Conservation (phyloP, 495 filamentous ascomycete species). For the Acidiella bohemica region DNA sequence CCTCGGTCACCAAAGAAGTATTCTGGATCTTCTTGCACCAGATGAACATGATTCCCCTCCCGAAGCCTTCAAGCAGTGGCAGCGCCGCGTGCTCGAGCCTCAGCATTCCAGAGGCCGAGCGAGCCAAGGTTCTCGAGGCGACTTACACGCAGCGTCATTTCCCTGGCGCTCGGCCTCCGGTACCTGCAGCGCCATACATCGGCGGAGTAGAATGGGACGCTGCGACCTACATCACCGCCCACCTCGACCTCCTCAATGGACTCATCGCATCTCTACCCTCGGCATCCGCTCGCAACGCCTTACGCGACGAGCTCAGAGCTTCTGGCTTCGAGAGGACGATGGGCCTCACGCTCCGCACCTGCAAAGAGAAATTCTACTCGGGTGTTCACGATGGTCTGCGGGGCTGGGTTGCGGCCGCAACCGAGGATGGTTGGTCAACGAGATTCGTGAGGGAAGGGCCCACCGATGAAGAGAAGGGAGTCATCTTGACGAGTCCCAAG, state of each 20-base stretch:
- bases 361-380: constrained; percentile 95
- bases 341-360: constrained; percentile 69
- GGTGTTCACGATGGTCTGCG: constrained; percentile 76
- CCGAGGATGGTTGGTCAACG: constrained; percentile 77
- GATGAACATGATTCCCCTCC: constrained; percentile 67
- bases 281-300: constrained; percentile 54
- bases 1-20: constrained; percentile 89
- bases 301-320: constrained; percentile 62
- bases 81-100: background rate
- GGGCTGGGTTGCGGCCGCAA: constrained; percentile 79
- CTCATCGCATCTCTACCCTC: constrained; percentile 74
- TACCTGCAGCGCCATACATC: constrained; percentile 90
- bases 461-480: constrained; percentile 25
- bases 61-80: constrained; percentile 5
- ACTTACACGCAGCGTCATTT: constrained; percentile 62
- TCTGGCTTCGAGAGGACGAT: constrained; percentile 88
- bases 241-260: constrained; percentile 86
- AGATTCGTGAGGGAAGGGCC: constrained; percentile 58
- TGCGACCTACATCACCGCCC: constrained; percentile 84
- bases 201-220: constrained; percentile 99
- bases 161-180: constrained; percentile 73
- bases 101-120: constrained; percentile 1
- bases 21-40: constrained; percentile 99
- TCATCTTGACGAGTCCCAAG: constrained; percentile 31
- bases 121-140: constrained; percentile 21